Percentiles rank a stretch among this genome's conserved stretches.
Conservation (phyloP, 176 grass and related monocot species). For the Rhynchospora tenuis region DNA sequence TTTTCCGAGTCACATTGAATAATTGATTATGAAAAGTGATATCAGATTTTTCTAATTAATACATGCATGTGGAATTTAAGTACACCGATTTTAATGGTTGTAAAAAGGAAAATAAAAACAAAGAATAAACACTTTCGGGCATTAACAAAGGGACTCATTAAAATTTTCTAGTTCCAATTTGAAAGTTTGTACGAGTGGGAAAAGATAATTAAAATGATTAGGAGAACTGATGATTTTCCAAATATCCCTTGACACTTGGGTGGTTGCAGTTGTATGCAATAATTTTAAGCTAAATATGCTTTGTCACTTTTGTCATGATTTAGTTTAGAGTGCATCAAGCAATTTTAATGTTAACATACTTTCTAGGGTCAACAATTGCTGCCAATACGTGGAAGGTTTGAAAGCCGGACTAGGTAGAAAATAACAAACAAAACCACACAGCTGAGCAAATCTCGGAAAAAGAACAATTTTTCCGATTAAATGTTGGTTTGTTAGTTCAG, state of each 20-base stretch:
- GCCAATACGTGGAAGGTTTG: no score
- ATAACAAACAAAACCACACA: no score
- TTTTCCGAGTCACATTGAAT: no score
- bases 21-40: no score
- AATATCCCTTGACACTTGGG: conserved; percentile 16
- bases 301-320: conserved; percentile 19
- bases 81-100: no score
- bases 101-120: neutral
- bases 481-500: no score
- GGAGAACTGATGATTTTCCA: neutral
- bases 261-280: neutral
- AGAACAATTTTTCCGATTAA: no score
- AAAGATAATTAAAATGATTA: neutral
- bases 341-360: conserved; percentile 3
- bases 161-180: neutral
- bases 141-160: neutral
- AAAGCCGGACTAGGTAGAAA: no score
- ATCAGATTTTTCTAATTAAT: no score
- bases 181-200: neutral
- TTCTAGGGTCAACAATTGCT: conserved; percentile 29
- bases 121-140: neutral
- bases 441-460: no score
- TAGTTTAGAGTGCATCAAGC: conserved; percentile 4
- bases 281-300: conserved; percentile 22
- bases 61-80: no score